Percentiles rank a stretch among this genome's conserved stretches.
Evolutionary conservation across 495 filamentous ascomycete genomes (phyloP).

Genomic region (Apiosordaria backusii): DNA sequence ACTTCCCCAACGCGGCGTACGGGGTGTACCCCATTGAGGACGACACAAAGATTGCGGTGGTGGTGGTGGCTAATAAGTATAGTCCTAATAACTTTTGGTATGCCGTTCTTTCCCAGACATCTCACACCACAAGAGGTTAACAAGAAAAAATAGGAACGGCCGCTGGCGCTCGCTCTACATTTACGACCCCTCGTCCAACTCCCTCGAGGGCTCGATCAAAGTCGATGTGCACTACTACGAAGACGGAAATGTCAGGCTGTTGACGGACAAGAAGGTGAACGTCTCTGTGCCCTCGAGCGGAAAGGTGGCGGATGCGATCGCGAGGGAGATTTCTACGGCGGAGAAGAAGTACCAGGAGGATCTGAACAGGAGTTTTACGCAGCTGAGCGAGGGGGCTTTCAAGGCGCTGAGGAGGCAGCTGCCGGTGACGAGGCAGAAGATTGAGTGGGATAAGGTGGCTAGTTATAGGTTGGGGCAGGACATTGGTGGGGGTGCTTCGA

Average conservation of each 20-base stretch:
- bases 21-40: conserved; percentile 77
- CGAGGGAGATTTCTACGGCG: conserved; percentile 66
- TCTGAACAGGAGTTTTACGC: conserved; percentile 83
- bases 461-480: conserved; percentile 82
- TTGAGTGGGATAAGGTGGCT: conserved; percentile 99
- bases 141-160: conserved; percentile 65
- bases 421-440: conserved; percentile 95
- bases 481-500: conserved; percentile 55
- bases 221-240: conserved; percentile 99
- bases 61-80: conserved; percentile 93
- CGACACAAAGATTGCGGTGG: conserved; percentile 70
- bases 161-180: conserved; percentile 90
- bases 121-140: neutral
- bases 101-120: conserved; percentile 5
- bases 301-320: conserved; percentile 56
- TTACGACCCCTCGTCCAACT: conserved; percentile 60
- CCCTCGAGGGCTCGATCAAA: conserved; percentile 64
- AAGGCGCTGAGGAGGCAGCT: conserved; percentile 89
- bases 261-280: conserved; percentile 73
- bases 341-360: conserved; percentile 97
- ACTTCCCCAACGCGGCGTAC: conserved; percentile 78
- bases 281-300: conserved; percentile 56
- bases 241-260: conserved; percentile 92
- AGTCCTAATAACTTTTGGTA: conserved; percentile 97
- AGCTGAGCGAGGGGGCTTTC: conserved; percentile 88